Evolutionary conservation across 768 basidiomycete genomes (phyloP), one percentile per base, ranked within the genome.

Genomic region (Floccularia luteovirens): DNA sequence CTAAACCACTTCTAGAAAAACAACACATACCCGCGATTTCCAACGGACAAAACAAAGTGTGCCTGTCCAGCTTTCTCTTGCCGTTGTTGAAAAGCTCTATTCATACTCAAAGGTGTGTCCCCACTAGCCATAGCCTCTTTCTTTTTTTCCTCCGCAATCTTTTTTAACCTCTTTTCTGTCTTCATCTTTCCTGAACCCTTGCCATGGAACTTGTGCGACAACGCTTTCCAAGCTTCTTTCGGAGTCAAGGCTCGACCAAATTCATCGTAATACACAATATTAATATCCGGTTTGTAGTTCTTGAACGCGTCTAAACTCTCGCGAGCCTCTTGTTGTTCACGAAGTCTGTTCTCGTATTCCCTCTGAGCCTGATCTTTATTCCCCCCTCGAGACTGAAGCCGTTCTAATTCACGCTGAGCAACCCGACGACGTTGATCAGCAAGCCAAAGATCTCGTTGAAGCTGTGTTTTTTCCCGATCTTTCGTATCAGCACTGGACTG

Each of bases 161-260:
- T 92, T 75, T 93, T 92, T 48, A 97, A 54, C 45, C 90, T 74
- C 60, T 97, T 97, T 70, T 97, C 94, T 17, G 85, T 92, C 74
- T 98, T 98, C 78, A 87, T 89, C 67, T 84, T 88, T 8, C 96
- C 96, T 1, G 88, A 89, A 2, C 90, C 90, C 61, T 98, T 97
- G 24, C 96, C 96, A 50, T 99, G 96, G 78, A 99, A 98, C 56
- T 90, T 88, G 59, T 99, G 96, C 31, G 89, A 92, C 31, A 99
- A 67, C 13, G 91, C 90, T 65, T 97, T 97, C 93, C 94, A 98
- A 4, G 94, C 93, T 66, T 99, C 96, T 69, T 97, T 97, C 14
- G 82, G 82, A 17, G 88, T 89, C 57, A 92, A 64, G 43, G 73
- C 57, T 27, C 96, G 74, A 34, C 96, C 96, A 56, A 90, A 90